Evolutionary conservation across 768 basidiomycete genomes (phyloP), one percentile per base, ranked within the genome.

Genomic region (Tulasnella sp.): DNA sequence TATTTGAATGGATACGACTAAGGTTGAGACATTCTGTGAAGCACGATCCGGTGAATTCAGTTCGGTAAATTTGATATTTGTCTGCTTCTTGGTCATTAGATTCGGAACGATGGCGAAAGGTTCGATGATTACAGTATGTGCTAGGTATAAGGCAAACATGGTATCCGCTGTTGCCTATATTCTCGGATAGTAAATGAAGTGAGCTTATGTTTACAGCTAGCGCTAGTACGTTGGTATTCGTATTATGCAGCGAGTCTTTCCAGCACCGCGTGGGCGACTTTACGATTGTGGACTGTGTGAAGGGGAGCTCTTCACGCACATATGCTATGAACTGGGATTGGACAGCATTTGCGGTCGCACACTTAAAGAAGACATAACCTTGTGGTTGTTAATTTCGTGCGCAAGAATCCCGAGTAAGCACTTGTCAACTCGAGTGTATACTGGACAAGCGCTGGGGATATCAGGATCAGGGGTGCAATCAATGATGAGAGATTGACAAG

Each of bases 61-160:
- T 67, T 69, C 67, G 1, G 72, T 70, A 47, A 74, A 43, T 5
- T 63, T 66, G 1, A 72, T 73, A 64, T 70, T 68, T 0, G 73
- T 71, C 9, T 70, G 65, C 58, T 75, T 71, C 60, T 74, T 73
- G 10, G 70, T 71, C 72, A 75, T 75, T 2, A 72, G 73, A 61
- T 70, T 69, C 4, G 73, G 70, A 30, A 69, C 61, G 3, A 68
- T 65, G 0, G 71, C 69, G 56, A 65, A 71, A 0, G 74, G 61
- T 51, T 73, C 72, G 45, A 72, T 63, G 2, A 68, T 70, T 26
- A 71, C 58, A 32, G n/a, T n/a, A n/a, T n/a, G n/a, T 67, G 68
- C 73, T 74, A n/a, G 38, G 19, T n/a, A n/a, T 3, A 13, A 56
- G 55, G 19, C 10, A 53, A 1, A 27, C 19, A 30, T 56, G 30